These are phyloP conservation scores for Pseudozyma flocculosa DNA, from an alignment of 1,284 basidiomycete species.

Conservation along the genomic window DNA sequence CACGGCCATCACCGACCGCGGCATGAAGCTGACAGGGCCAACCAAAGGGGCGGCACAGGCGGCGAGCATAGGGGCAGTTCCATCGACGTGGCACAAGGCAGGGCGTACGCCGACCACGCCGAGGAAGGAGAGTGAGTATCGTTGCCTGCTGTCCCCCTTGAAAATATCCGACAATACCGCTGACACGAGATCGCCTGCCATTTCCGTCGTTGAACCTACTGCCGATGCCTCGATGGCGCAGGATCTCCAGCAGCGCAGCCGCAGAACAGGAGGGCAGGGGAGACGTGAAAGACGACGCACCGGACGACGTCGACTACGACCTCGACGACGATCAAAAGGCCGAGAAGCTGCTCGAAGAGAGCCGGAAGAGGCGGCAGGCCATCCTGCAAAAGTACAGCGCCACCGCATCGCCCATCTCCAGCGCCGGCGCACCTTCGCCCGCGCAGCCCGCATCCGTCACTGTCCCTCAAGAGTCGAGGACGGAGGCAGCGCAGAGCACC, in stretches of 20 bases:
- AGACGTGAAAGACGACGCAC: too few relatives aligned
- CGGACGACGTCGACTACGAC: constrained; percentile 20
- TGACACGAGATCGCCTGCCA: too few relatives aligned
- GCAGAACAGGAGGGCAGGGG: background rate
- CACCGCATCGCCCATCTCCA: background rate
- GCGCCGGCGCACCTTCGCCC: background rate
- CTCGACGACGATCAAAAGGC: constrained; percentile 16
- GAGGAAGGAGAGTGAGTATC: constrained; percentile 1
- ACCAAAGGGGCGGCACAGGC: too few relatives aligned
- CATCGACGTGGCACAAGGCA: too few relatives aligned
- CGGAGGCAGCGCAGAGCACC: background rate
- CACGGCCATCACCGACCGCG: too few relatives aligned
- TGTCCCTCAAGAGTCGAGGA: background rate
- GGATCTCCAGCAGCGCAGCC: background rate
- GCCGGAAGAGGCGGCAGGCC: constrained; percentile 33
- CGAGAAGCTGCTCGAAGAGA: constrained; percentile 30
- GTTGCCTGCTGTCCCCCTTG: too few relatives aligned
- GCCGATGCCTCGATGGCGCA: too few relatives aligned
- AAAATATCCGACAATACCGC: too few relatives aligned
- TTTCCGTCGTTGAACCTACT: too few relatives aligned
- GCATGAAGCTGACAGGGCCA: too few relatives aligned
- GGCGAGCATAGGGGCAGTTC: too few relatives aligned
- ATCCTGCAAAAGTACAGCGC: constrained; percentile 23
- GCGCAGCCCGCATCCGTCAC: background rate
- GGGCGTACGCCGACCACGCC: background rate